Conservation (phyloP, 2,329 filamentous ascomycete genomes). For the Diaporthe citrichinensis region DNA sequence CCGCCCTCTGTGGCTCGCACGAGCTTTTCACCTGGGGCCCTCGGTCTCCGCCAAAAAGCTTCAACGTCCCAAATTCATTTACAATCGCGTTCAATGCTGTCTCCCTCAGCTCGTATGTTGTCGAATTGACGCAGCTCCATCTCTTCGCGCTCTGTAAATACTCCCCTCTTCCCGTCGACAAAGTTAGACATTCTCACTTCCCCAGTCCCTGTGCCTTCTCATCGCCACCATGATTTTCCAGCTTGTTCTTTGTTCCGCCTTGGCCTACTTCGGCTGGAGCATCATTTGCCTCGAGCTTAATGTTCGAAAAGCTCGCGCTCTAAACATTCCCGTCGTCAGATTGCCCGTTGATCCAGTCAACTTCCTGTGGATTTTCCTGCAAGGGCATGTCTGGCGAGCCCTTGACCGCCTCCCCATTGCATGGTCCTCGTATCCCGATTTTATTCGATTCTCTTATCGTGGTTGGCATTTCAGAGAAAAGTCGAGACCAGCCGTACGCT, state of each 20-base stretch:
- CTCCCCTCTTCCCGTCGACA: too few species aligned
- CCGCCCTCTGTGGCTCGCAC: too few species aligned
- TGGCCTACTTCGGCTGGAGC: constrained; percentile 45
- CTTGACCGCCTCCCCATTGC: constrained; percentile 44
- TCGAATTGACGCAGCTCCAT: too few species aligned
- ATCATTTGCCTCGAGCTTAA: constrained; percentile 45
- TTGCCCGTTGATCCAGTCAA: constrained; percentile 46
- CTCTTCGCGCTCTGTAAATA: too few species aligned
- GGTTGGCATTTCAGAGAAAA: constrained; percentile 46
- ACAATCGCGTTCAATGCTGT: too few species aligned
- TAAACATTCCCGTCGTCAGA: constrained; percentile 45
- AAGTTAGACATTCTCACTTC: too few species aligned
- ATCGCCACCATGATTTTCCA: background rate
- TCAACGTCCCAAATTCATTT: too few species aligned
- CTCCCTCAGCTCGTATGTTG: too few species aligned
- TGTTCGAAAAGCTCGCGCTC: constrained; percentile 43
- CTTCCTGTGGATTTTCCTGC: constrained; percentile 45
- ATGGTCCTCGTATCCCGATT: constrained; percentile 45
- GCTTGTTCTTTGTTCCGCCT: background rate
- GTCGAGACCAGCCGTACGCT: constrained; percentile 30
- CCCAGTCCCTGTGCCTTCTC: background rate
- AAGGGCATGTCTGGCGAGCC: constrained; percentile 45
- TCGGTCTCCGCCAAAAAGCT: too few species aligned
- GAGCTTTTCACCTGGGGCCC: too few species aligned
- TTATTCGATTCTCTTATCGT: constrained; percentile 46